These are phyloP conservation scores for Sclerotinia trifoliorum DNA, from an alignment of 2,329 filamentous ascomycete species.

Conservation along the genomic window DNA sequence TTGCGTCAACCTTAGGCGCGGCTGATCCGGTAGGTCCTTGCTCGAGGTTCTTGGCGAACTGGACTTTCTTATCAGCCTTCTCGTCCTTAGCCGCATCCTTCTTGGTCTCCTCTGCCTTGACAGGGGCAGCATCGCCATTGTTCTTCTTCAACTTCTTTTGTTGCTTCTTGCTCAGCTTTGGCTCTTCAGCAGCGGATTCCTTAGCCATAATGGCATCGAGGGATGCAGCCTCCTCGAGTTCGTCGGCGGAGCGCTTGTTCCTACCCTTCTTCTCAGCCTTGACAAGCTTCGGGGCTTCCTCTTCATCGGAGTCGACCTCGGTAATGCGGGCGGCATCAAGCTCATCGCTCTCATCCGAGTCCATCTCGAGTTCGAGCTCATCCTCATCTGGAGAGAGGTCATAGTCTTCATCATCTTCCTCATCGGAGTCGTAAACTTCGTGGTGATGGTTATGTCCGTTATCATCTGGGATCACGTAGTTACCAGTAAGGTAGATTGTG, in stretches of 20 bases:
- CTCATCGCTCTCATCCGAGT: slow-evolving; percentile 68
- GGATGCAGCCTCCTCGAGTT: slow-evolving; percentile 59
- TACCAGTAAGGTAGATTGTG: slow-evolving; percentile 88
- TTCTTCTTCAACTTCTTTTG: slow-evolving; percentile 99
- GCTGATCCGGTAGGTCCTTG: slow-evolving; percentile 83
- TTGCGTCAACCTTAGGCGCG: slow-evolving; percentile 48
- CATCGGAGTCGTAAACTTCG: slow-evolving; percentile 60
- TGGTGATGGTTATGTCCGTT: slow-evolving; percentile 54
- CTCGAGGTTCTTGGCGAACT: slow-evolving; percentile 98
- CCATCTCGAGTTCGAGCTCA: slow-evolving; percentile 60
- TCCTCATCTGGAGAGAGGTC: slow-evolving; percentile 78
- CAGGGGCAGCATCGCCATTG: slow-evolving; percentile 77
- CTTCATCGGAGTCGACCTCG: slow-evolving; percentile 78
- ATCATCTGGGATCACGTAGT: slow-evolving; percentile 78
- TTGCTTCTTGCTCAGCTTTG: slow-evolving; percentile 92
- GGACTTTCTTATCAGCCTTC: slow-evolving; percentile 88
- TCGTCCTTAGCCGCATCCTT: slow-evolving; percentile 48
- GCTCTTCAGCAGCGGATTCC: slow-evolving; percentile 53
- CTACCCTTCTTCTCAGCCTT: slow-evolving; percentile 56
- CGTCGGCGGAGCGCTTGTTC: slow-evolving; percentile 89
- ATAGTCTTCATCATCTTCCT: slow-evolving; percentile 70
- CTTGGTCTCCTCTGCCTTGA: slow-evolving; percentile 59
- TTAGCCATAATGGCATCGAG: slow-evolving; percentile 87
- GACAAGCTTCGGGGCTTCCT: slow-evolving; percentile 65
- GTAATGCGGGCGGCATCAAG: slow-evolving; percentile 79